Evolutionary conservation across 2,329 filamentous ascomycete species (phyloP).

Genomic region (Myrmaecium sp.): DNA sequence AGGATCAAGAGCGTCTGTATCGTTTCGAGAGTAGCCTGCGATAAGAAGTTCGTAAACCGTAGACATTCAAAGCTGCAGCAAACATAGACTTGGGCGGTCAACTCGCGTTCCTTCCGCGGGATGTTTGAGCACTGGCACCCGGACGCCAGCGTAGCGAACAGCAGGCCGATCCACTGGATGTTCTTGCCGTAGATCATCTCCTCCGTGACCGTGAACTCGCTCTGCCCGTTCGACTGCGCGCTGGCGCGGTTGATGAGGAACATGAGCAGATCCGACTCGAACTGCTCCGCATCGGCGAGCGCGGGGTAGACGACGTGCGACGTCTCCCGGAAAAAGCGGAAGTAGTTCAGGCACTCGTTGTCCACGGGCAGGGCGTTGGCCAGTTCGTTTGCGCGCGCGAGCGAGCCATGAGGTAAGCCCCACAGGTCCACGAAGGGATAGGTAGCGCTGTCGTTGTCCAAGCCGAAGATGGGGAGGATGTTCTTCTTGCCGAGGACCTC

Average conservation of each 20-base stretch:
- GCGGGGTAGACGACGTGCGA: slow-evolving; percentile 44
- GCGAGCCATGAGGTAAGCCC: slow-evolving; percentile 41
- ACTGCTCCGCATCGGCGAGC: slow-evolving; percentile 36
- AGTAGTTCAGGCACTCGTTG: slow-evolving; percentile 39
- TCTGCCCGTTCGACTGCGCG: slow-evolving; percentile 22
- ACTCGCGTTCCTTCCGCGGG: slow-evolving; percentile 40
- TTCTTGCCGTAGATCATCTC: slow-evolving; percentile 40
- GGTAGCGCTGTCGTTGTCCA: slow-evolving; percentile 47
- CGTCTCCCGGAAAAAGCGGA: slow-evolving; percentile 40
- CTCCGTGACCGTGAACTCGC: slow-evolving; percentile 28
- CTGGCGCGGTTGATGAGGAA: slow-evolving; percentile 36
- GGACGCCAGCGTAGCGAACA: slow-evolving; percentile 46
- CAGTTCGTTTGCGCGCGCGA: slow-evolving; percentile 39
- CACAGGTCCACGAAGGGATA: slow-evolving; percentile 50
- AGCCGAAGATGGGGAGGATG: slow-evolving; percentile 43
- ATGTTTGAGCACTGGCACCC: slow-evolving; percentile 43
- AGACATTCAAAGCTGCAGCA: slow-evolving; percentile 50
- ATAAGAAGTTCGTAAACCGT: slow-evolving; percentile 46
- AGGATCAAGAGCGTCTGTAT: slow-evolving; percentile 46
- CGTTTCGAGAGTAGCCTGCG: slow-evolving; percentile 41
- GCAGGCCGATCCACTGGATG: slow-evolving; percentile 40
- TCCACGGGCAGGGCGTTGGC: slow-evolving; percentile 42
- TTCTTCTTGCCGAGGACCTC: slow-evolving; percentile 41
- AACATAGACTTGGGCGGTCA: slow-evolving; percentile 48
- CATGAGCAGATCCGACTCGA: slow-evolving; percentile 36